These are phyloP conservation scores for Fusarium tanahbumbuense DNA, from an alignment of 2,329 filamentous ascomycete species.

Conservation along the genomic window DNA sequence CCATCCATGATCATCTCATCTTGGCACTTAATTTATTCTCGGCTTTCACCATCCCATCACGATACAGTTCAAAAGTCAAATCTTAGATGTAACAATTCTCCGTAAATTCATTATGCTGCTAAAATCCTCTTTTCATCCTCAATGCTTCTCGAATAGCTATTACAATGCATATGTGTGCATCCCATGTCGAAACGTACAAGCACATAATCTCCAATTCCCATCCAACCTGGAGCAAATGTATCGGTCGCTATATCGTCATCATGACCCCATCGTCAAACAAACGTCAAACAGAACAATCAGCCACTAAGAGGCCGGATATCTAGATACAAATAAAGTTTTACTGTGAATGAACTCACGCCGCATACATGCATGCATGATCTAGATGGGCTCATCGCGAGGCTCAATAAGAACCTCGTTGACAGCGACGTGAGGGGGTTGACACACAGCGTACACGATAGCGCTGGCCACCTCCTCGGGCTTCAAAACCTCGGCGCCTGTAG, in stretches of 20 bases:
- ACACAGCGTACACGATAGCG: constrained; percentile 79
- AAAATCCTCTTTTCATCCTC: background rate
- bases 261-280: constrained; percentile 30
- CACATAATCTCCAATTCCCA: constrained; percentile 29
- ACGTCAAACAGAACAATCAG: constrained; percentile 17
- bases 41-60: background rate
- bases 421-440: constrained; percentile 79
- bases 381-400: constrained; percentile 80
- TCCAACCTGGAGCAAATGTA: constrained; percentile 29
- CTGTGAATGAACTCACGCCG: constrained; percentile 7
- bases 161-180: constrained; percentile 26
- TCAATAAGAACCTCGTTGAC: constrained; percentile 86
- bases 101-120: constrained; percentile 12
- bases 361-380: constrained; percentile 10
- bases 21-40: background rate
- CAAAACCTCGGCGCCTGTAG: constrained; percentile 79
- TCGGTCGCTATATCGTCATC: constrained; percentile 40
- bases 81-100: constrained; percentile 6
- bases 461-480: constrained; percentile 77
- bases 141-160: constrained; percentile 14
- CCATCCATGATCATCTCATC: background rate
- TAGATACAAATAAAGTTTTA: constrained; percentile 18
- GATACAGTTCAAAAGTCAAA: background rate
- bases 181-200: constrained; percentile 39
- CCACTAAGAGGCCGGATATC: constrained; percentile 30